Percentiles rank a stretch among this genome's conserved stretches.
Evolutionary conservation across 2,329 filamentous ascomycete genomes (phyloP).

Genomic region (Pyrenophora teres): DNA sequence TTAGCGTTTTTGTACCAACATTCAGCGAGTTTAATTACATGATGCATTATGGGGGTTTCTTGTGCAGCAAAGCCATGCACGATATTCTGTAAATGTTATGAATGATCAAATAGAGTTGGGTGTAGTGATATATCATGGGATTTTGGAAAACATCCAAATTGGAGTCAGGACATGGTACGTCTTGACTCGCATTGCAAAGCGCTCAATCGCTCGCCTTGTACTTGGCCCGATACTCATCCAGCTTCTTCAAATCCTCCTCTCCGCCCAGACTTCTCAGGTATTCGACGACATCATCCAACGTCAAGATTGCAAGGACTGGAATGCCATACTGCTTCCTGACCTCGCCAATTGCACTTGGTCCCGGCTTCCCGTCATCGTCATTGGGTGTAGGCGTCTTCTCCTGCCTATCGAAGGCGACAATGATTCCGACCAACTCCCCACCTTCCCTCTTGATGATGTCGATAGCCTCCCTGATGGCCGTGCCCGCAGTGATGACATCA

Average conservation of each 20-base stretch:
- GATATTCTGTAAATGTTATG: no score
- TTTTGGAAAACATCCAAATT: no score
- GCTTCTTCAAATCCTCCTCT: slow-evolving; percentile 51
- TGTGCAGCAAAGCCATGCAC: no score
- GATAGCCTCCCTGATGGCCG: slow-evolving; percentile 90
- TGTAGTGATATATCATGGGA: no score
- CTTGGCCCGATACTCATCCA: slow-evolving; percentile 49
- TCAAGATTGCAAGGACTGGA: slow-evolving; percentile 82
- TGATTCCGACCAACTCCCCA: slow-evolving; percentile 81
- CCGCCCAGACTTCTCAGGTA: slow-evolving; percentile 52
- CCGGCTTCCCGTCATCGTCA: slow-evolving; percentile 68
- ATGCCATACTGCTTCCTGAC: slow-evolving; percentile 82
- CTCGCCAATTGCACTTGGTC: slow-evolving; percentile 83
- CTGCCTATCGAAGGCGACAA: slow-evolving; percentile 85
- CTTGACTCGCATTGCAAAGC: no score
- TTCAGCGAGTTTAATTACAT: no score
- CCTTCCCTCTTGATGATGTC: slow-evolving; percentile 85
- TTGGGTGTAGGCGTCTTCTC: slow-evolving; percentile 71
- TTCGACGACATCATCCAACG: slow-evolving; percentile 74
- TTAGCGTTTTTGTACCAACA: no score
- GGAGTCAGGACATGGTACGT: no score
- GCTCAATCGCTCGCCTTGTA: slow-evolving; percentile 47
- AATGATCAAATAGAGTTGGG: no score
- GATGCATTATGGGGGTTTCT: no score
- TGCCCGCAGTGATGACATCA: slow-evolving; percentile 95